Evolutionary conservation across 2,329 filamentous ascomycete species (phyloP), one percentile per base, ranked within the genome.

Genomic region (Coniochaeta pulveracea): DNA sequence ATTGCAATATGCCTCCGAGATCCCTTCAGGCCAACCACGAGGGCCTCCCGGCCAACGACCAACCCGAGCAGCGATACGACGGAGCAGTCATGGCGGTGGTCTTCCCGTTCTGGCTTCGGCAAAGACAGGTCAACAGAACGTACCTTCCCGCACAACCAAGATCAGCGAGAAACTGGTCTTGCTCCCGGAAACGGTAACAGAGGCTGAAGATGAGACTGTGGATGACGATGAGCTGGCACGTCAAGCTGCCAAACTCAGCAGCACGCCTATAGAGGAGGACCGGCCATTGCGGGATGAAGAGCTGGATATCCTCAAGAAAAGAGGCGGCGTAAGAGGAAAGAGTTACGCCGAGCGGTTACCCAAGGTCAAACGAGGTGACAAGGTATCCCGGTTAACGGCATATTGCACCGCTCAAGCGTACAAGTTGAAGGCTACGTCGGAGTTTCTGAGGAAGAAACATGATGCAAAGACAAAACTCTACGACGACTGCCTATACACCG

Each of bases 141-240:
- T 95, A 43, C 91, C 89, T 1, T 80, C 85, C 5, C 74, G 91
- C 34, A 93, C 86, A 23, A 93, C 85, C 18, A 95, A 96, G 56
- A 80, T 93, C 42, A 94, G 85, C 55, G 85, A 96, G 62, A 96
- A 96, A 59, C 67, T 98, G n/a, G 91, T 98, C 0, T 65, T 96
- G 22, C 69, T 98, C 10, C 91, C 91, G 1, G 89, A 95, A 50
- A 81, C 86, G 1, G 66, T 66, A 4, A 70, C 71, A 11, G 66
- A 66, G 18, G 67, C 72, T 34, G 72, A 74, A 16, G 69, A 66
- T 6, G 72, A 74, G 24, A n/a, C n/a, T n/a, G 77, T 66, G 17
- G 60, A 58, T 35, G 74, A 76, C 24, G 80, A 82, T 35, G 76
- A 78, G 33, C 49, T 66, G 10, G 63, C 67, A 46, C 68, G 51